Percentiles rank a stretch among this genome's conserved stretches.
Evolutionary conservation across 805 yeast species (phyloP).

Genomic region (Saccharomycopsis synnaedendra): DNA sequence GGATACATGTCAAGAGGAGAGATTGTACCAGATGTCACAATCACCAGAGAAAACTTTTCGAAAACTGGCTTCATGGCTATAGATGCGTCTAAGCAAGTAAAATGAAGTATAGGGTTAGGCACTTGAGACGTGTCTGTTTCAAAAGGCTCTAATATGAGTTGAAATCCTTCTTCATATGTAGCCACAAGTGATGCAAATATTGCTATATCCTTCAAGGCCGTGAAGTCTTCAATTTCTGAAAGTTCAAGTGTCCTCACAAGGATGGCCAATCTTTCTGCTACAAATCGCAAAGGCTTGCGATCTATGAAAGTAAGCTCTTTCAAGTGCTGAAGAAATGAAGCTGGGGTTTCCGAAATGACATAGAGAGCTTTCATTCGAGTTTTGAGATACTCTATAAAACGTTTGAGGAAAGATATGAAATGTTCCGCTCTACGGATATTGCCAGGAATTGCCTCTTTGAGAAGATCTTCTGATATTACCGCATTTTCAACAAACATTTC

Average conservation of each 20-base stretch:
- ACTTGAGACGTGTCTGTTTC: conserved; percentile 90
- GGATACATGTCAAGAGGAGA: conserved; percentile 99
- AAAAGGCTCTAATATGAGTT: conserved; percentile 86
- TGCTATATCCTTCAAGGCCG: conserved; percentile 89
- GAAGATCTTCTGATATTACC: conserved; percentile 69
- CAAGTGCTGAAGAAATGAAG: conserved; percentile 82
- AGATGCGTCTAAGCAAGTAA: conserved; percentile 94
- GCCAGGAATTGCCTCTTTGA: conserved; percentile 94
- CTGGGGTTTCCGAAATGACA: conserved; percentile 96
- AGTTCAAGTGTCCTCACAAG: conserved; percentile 84
- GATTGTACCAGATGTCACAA: conserved; percentile 95
- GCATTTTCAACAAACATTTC: conserved; percentile 82
- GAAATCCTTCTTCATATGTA: conserved; percentile 89
- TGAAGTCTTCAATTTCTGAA: conserved; percentile 79
- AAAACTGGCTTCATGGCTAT: conserved; percentile 96
- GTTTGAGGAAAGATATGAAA: conserved; percentile 81
- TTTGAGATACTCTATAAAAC: conserved; percentile 89
- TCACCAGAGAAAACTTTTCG: conserved; percentile 83
- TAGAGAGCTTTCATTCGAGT: conserved; percentile 96
- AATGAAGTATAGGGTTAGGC: conserved; percentile 89
- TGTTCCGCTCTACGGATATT: conserved; percentile 96
- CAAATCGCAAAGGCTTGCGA: conserved; percentile 79
- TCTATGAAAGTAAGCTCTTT: conserved; percentile 91
- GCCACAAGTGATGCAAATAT: conserved; percentile 94
- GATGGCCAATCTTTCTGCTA: conserved; percentile 83